Percentiles rank a stretch among this genome's conserved stretches.
These are phyloP conservation scores for Toxicodendron radicans DNA, from an alignment of 345 rosid species.

Conservation along the genomic window DNA sequence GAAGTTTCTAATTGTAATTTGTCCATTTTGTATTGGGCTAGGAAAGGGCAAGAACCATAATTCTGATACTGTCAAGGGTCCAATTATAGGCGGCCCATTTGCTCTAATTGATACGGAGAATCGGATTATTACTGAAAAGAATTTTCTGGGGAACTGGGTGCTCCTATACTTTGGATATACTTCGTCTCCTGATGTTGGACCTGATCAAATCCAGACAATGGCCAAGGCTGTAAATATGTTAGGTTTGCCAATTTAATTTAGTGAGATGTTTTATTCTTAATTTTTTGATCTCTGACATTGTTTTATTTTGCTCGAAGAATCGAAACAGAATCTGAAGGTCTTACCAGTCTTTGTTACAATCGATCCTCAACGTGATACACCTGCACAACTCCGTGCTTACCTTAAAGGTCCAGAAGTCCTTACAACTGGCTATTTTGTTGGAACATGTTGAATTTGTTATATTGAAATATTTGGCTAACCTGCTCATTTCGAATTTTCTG, in stretches of 20 bases:
- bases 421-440: background rate
- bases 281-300: conserved; percentile 28
- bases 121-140: conserved; percentile 48
- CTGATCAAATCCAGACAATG: conserved; percentile 66
- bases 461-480: conserved; percentile 7
- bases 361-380: conserved; percentile 87
- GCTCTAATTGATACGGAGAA: conserved; percentile 57
- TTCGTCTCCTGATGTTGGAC: conserved; percentile 91
- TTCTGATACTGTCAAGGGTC: conserved; percentile 44
- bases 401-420: conserved; percentile 61
- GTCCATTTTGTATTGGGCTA: conserved; percentile 24
- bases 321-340: conserved; percentile 48
- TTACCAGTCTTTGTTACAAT: conserved; percentile 82
- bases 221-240: conserved; percentile 57
- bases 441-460: background rate
- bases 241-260: conserved; percentile 49
- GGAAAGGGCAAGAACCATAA: conserved; percentile 36
- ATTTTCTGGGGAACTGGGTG: conserved; percentile 76
- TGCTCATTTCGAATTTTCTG: conserved; percentile 2
- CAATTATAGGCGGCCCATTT: conserved; percentile 82
- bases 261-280: conserved; percentile 5
- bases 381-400: conserved; percentile 71
- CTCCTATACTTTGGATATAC: conserved; percentile 90
- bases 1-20: conserved; percentile 3
- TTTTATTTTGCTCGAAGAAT: conserved; percentile 46